Evolutionary conservation across 1,284 basidiomycete species (phyloP).

Genomic region (Ceratobasidium sp.): DNA sequence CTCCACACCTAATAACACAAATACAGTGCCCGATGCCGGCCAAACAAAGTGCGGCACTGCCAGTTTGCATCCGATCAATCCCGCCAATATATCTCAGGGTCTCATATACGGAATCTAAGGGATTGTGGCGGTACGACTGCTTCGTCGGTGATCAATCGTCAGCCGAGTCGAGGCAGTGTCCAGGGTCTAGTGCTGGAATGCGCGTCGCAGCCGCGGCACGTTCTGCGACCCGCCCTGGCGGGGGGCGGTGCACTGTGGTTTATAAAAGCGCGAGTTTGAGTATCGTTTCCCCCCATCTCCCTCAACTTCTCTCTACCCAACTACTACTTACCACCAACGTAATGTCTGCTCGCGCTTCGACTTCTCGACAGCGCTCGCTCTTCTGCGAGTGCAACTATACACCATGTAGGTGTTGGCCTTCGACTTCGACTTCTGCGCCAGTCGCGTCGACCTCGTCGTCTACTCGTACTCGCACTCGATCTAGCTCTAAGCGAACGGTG

Average conservation of each 20-base stretch:
- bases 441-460: not conserved
- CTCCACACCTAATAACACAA: not conserved
- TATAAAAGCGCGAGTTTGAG: too few relatives aligned
- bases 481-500: not conserved
- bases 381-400: conserved; percentile 40
- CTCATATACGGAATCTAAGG: too few relatives aligned
- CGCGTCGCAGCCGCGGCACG: too few relatives aligned
- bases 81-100: not conserved
- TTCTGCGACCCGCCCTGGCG: too few relatives aligned
- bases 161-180: not conserved
- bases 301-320: too few relatives aligned
- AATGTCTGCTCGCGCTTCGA: too few relatives aligned
- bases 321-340: too few relatives aligned
- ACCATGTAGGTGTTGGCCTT: conserved; percentile 31
- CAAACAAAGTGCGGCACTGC: conserved; percentile 23
- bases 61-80: not conserved
- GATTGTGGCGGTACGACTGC: conserved; percentile 2
- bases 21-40: not conserved
- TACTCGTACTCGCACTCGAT: not conserved
- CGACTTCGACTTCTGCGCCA: not conserved
- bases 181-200: not conserved
- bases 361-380: not conserved
- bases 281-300: too few relatives aligned
- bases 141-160: not conserved
- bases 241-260: too few relatives aligned